Evolutionary conservation across 1,284 basidiomycete genomes (phyloP).

Genomic region (Moniliella sp.): DNA sequence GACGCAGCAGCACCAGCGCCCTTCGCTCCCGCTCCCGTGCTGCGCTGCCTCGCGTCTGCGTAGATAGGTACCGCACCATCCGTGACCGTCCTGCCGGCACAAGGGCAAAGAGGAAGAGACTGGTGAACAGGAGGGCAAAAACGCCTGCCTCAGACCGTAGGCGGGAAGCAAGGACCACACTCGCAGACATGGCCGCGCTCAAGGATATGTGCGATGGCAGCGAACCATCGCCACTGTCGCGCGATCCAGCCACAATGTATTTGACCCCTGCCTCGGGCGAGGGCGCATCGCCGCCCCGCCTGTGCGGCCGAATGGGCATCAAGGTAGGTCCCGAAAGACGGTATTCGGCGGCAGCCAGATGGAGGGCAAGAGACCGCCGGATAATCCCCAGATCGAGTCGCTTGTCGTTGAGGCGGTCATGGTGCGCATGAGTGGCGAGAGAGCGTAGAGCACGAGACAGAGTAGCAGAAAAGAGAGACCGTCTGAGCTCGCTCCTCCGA

Average conservation of each 20-base stretch:
- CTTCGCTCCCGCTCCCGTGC: too few species aligned
- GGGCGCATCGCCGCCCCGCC: too few species aligned
- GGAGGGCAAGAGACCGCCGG: slow-evolving; percentile 47
- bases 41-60: too few species aligned
- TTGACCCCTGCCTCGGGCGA: not conserved
- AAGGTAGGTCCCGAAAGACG: not conserved
- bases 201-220: slow-evolving; percentile 54
- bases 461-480: slow-evolving; percentile 42
- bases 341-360: slow-evolving; percentile 50
- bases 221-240: slow-evolving; percentile 24
- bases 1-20: too few species aligned
- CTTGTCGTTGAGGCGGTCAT: slow-evolving; percentile 80
- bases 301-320: not conserved
- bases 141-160: slow-evolving; percentile 61
- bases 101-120: slow-evolving; percentile 36
- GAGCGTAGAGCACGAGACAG: slow-evolving; percentile 62
- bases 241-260: not conserved
- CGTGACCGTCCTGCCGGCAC: slow-evolving; percentile 1
- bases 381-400: slow-evolving; percentile 86
- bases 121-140: slow-evolving; percentile 68
- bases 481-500: too few species aligned
- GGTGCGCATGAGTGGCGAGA: slow-evolving; percentile 74
- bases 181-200: slow-evolving; percentile 80
- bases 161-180: slow-evolving; percentile 77
- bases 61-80: too few species aligned